Evolutionary conservation across 306 rosid species (phyloP).

Genomic region (Sechiopsis laciniata): DNA sequence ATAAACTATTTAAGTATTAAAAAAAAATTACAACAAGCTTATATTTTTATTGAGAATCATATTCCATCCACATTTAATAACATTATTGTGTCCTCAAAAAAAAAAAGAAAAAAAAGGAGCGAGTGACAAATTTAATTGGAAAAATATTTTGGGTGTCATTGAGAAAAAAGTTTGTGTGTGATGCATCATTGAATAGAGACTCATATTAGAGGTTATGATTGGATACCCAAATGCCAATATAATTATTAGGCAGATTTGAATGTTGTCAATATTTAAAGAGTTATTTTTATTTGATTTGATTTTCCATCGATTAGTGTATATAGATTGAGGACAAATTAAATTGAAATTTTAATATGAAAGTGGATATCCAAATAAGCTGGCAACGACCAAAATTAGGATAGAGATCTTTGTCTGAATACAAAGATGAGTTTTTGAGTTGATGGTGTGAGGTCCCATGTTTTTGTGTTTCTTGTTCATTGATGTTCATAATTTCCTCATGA

Average conservation of each 20-base stretch:
- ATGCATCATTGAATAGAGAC: conserved; percentile 11
- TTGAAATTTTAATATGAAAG: not conserved
- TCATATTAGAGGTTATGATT: conserved; percentile 8
- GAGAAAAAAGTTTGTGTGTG: not conserved
- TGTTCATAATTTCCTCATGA: too few relatives aligned
- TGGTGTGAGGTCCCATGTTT: too few relatives aligned
- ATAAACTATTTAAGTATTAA: too few relatives aligned
- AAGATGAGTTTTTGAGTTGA: too few relatives aligned
- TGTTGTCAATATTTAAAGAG: not conserved
- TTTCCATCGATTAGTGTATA: too few relatives aligned
- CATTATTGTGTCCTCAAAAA: not conserved
- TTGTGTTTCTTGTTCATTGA: too few relatives aligned
- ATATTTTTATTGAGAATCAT: not conserved
- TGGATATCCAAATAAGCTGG: conserved; percentile 13
- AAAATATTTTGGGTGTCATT: not conserved
- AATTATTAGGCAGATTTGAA: not conserved
- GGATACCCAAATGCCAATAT: conserved; percentile 1
- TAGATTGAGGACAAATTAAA: too few relatives aligned
- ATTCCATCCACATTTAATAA: not conserved
- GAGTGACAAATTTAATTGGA: not conserved
- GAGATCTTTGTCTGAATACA: not conserved
- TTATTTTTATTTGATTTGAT: too few relatives aligned
- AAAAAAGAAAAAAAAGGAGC: too few relatives aligned
- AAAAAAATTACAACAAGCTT: too few relatives aligned
- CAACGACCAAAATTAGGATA: conserved; percentile 29